phyloP scores from a whole-genome alignment of 2,329 filamentous ascomycete genomes.

The Sporothrix euskadiensis region DNA sequence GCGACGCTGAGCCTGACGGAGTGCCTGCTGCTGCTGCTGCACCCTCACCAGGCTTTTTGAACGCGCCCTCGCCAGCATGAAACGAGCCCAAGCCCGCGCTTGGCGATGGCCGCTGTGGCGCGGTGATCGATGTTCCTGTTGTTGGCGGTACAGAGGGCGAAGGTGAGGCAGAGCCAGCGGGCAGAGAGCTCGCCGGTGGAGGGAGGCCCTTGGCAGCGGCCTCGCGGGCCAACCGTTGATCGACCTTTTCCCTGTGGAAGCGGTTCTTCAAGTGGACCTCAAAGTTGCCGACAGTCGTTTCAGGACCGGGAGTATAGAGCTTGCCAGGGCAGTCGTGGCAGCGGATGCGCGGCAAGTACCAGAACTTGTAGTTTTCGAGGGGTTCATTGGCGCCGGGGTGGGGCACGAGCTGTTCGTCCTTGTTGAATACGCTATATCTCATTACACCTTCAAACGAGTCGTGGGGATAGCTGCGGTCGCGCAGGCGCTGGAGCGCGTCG shows the following conservation, averaged over 20 bases:
- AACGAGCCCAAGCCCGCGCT: background rate
- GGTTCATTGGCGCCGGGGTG: constrained; percentile 50
- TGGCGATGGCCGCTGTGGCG: constrained; percentile 6
- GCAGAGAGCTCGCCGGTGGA: background rate
- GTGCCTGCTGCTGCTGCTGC: background rate
- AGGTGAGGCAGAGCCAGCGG: background rate
- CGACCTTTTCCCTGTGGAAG: constrained; percentile 72
- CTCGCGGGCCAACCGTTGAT: constrained; percentile 47
- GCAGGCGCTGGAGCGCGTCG: constrained; percentile 68
- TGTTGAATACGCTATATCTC: constrained; percentile 82
- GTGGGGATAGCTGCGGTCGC: constrained; percentile 67
- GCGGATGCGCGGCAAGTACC: constrained; percentile 84
- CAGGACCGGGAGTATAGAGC: constrained; percentile 86
- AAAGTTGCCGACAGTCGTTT: constrained; percentile 83
- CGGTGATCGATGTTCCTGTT: background rate
- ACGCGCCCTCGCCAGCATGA: background rate
- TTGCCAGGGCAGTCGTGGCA: constrained; percentile 93
- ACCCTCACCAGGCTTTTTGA: background rate
- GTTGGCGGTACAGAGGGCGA: background rate
- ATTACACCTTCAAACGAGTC: constrained; percentile 88
- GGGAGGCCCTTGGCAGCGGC: constrained; percentile 22
- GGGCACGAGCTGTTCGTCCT: constrained; percentile 65
- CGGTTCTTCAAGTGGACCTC: constrained; percentile 89
- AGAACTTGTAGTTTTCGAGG: constrained; percentile 65
- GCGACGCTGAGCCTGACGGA: constrained; percentile 16